phyloP scores from a whole-genome alignment of 2,329 filamentous ascomycete species.

The Camillea tinctor region DNA sequence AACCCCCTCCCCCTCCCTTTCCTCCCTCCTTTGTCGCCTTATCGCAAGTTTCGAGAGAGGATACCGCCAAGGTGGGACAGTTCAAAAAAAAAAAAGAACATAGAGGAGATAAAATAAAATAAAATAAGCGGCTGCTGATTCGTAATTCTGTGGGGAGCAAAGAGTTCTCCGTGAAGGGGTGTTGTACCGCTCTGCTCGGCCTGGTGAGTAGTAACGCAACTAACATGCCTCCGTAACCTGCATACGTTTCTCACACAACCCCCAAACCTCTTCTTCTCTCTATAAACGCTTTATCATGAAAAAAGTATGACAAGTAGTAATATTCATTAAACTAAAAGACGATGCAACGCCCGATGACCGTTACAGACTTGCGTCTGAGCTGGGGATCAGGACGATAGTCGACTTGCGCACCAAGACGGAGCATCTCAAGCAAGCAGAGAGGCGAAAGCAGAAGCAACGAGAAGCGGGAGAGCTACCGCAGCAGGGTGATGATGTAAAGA shows the following conservation, averaged over 20 bases:
- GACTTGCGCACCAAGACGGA: slow-evolving; percentile 82
- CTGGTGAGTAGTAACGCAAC: slow-evolving; percentile 38
- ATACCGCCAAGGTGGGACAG: neutral
- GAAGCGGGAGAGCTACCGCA: slow-evolving; percentile 50
- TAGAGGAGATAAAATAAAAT: neutral
- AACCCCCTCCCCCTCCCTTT: neutral
- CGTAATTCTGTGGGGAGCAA: neutral
- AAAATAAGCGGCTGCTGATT: slow-evolving; percentile 3
- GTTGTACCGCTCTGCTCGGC: slow-evolving; percentile 68
- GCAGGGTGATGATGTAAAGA: slow-evolving; percentile 41
- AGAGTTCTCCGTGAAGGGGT: slow-evolving; percentile 58
- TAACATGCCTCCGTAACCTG: no score
- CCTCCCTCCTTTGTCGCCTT: no score
- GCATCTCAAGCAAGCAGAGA: slow-evolving; percentile 65
- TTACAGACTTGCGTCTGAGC: slow-evolving; percentile 53
- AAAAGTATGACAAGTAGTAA: no score
- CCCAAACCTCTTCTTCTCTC: slow-evolving; percentile 7
- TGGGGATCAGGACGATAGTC: slow-evolving; percentile 69
- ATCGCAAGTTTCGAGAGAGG: neutral
- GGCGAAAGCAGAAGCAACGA: slow-evolving; percentile 49
- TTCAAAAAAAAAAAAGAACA: neutral
- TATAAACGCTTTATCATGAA: neutral
- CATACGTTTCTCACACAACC: no score
- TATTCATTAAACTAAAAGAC: slow-evolving; percentile 43
- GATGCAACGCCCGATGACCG: slow-evolving; percentile 69